A percentile compares a stretch with the other conserved stretches of the same genome.
Conservation (phyloP, 257 asterid species). For the Capsicum rhomboideum region DNA sequence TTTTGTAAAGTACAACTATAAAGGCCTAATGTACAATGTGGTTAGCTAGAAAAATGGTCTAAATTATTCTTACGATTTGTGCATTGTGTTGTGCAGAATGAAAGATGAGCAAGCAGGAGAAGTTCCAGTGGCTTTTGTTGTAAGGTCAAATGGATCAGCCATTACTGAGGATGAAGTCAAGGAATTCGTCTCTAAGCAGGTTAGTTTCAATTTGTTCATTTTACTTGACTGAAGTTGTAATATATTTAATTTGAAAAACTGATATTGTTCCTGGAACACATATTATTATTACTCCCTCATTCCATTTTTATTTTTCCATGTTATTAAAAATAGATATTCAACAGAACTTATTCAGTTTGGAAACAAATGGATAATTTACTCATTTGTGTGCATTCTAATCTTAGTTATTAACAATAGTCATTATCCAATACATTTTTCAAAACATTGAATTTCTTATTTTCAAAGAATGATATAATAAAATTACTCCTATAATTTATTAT, state of each 20-base stretch:
- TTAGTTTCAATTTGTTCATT: neutral
- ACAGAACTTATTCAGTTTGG: too few relatives aligned
- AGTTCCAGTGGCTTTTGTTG: constrained; percentile 90
- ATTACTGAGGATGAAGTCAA: constrained; percentile 71
- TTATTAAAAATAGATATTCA: too few relatives aligned
- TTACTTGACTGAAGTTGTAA: neutral
- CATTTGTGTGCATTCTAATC: too few relatives aligned
- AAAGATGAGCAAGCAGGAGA: constrained; percentile 81
- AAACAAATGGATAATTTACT: too few relatives aligned
- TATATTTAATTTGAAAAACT: neutral
- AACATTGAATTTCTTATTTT: too few relatives aligned
- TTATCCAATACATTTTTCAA: too few relatives aligned
- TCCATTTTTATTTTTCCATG: too few relatives aligned
- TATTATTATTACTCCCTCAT: too few relatives aligned
- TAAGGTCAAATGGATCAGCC: constrained; percentile 40
- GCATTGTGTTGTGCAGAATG: constrained; percentile 40
- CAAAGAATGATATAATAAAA: too few relatives aligned
- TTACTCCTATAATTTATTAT: too few relatives aligned
- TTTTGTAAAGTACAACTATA: neutral
- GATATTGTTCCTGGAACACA: neutral
- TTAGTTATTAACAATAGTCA: too few relatives aligned
- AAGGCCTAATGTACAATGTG: too few relatives aligned
- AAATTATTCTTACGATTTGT: neutral
- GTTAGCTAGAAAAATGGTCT: neutral
- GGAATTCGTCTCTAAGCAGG: constrained; percentile 70